Conservation (phyloP, 2,329 filamentous ascomycete genomes). For the Trichophyton schoenleinii region DNA sequence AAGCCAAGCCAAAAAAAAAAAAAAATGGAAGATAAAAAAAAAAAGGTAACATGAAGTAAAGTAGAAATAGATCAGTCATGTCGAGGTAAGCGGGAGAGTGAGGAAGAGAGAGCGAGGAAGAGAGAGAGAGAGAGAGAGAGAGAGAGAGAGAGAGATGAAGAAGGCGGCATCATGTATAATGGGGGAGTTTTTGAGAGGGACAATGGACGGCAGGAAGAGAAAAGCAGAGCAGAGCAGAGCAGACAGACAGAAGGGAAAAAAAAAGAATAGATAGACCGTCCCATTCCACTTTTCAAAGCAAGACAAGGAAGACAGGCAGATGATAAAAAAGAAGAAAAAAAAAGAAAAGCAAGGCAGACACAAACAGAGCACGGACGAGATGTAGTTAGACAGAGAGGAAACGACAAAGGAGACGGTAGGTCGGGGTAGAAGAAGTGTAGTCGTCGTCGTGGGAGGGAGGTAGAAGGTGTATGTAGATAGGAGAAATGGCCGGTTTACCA, state of each 20-base stretch:
- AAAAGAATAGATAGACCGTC: slow-evolving; percentile 3
- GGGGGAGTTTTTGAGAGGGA: neutral
- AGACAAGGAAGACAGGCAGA: slow-evolving; percentile 1
- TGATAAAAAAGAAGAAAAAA: no score
- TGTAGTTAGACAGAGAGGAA: neutral
- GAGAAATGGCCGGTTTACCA: slow-evolving; percentile 43
- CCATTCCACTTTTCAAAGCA: slow-evolving; percentile 3
- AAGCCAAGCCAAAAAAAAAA: neutral
- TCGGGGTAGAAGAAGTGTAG: no score
- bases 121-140: slow-evolving; percentile 12
- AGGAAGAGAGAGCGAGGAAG: slow-evolving; percentile 19
- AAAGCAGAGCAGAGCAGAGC: no score
- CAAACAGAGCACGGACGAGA: neutral
- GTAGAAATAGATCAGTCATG: slow-evolving; percentile 20
- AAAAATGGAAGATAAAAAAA: neutral
- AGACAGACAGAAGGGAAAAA: neutral
- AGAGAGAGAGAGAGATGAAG: neutral
- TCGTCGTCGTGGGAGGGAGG: no score
- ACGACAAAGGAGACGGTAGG: neutral
- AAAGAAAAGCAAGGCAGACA: no score
- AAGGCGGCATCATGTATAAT: slow-evolving; percentile 8
- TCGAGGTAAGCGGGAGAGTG: slow-evolving; percentile 13
- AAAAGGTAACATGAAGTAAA: slow-evolving; percentile 15
- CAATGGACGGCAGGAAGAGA: no score
- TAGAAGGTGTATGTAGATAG: neutral